phyloP scores from a whole-genome alignment of 257 asterid species.

The Thymus mandschuricus region DNA sequence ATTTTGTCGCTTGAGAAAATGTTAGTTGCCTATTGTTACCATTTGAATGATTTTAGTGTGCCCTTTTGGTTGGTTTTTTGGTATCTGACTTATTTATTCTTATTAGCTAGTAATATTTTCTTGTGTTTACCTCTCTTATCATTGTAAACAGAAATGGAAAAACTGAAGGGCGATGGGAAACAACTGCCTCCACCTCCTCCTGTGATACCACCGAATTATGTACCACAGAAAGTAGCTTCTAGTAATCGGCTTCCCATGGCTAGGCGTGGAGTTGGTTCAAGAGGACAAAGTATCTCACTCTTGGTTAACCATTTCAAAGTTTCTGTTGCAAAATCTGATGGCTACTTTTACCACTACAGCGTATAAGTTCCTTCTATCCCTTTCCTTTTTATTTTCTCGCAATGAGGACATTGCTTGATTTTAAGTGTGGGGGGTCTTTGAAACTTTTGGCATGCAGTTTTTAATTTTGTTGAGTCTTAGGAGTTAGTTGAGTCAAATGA shows the following conservation, averaged over 20 bases:
- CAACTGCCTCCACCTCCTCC: conserved; percentile 49
- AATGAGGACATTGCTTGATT: too few relatives aligned
- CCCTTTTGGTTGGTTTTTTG: neutral
- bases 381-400: too few relatives aligned
- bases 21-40: neutral
- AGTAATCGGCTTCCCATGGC: conserved; percentile 48
- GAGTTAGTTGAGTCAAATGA: too few relatives aligned
- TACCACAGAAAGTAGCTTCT: conserved; percentile 31
- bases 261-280: conserved; percentile 42
- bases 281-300: conserved; percentile 46
- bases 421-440: too few relatives aligned
- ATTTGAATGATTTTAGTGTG: neutral
- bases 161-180: neutral
- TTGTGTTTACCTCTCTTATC: neutral
- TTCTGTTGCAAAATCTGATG: conserved; percentile 43
- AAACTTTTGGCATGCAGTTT: too few relatives aligned
- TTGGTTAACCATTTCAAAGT: conserved; percentile 66
- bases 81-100: too few relatives aligned
- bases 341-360: conserved; percentile 59
- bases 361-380: conserved; percentile 25
- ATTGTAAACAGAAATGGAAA: conserved; percentile 25
- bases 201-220: conserved; percentile 36
- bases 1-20: neutral
- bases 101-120: too few relatives aligned
- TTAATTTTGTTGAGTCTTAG: too few relatives aligned